A percentile compares a stretch with the other conserved stretches of the same genome.
Conservation (phyloP, 1,139 yeast genomes). For the Yamadazyma dushanensis region DNA sequence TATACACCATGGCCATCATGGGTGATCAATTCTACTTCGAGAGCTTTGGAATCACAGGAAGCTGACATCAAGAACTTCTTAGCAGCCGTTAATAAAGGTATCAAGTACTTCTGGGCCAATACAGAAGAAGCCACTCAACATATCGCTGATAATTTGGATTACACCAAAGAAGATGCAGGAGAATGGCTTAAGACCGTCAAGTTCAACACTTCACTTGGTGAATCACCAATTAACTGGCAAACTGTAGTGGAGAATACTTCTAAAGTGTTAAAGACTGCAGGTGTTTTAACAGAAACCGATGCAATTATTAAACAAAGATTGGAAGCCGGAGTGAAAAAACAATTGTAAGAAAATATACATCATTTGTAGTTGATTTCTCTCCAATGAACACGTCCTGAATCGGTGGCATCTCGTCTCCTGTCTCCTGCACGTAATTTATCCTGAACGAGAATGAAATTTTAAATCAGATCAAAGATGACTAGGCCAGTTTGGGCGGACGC, state of each 20-base stretch:
- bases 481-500: constrained; percentile 13
- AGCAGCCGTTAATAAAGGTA: constrained; percentile 62
- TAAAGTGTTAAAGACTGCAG: constrained; percentile 60
- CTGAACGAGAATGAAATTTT: not conserved
- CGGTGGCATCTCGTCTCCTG: constrained; percentile 1
- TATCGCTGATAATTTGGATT: constrained; percentile 70
- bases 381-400: too few relatives aligned
- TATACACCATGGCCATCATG: constrained; percentile 98
- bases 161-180: constrained; percentile 71
- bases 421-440: constrained; percentile 1
- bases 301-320: constrained; percentile 32
- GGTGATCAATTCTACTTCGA: constrained; percentile 63
- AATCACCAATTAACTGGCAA: constrained; percentile 46
- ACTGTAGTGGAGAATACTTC: constrained; percentile 46
- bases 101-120: constrained; percentile 59
- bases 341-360: not conserved
- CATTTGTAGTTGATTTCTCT: not conserved
- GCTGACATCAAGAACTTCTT: constrained; percentile 36
- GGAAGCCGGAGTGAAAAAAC: constrained; percentile 22
- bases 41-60: constrained; percentile 26
- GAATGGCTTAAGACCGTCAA: constrained; percentile 79
- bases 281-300: constrained; percentile 48
- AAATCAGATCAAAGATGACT: constrained; percentile 5
- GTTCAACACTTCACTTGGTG: constrained; percentile 52
- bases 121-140: constrained; percentile 65